A percentile compares a stretch with the other conserved stretches of the same genome.
Conservation (phyloP, 2,329 filamentous ascomycete genomes). For the Penicillium sp. region DNA sequence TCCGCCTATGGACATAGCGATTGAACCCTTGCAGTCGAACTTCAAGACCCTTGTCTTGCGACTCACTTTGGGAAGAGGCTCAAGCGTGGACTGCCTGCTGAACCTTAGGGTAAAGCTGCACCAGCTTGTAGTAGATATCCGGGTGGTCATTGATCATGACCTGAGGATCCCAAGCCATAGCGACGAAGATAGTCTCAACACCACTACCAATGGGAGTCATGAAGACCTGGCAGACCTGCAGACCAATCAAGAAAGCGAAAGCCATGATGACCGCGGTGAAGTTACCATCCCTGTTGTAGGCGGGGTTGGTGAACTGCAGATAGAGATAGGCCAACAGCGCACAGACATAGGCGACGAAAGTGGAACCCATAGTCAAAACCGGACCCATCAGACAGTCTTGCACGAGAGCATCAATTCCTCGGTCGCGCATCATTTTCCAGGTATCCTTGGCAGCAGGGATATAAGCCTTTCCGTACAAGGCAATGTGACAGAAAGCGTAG, state of each 20-base stretch:
- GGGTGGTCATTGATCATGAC: constrained; percentile 78
- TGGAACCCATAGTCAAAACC: constrained; percentile 71
- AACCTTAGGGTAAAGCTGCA: constrained; percentile 78
- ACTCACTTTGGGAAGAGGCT: not conserved
- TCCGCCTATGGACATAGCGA: not conserved
- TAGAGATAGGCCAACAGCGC: constrained; percentile 85
- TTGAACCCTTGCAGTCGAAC: not conserved
- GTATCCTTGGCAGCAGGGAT: constrained; percentile 84
- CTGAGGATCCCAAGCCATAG: constrained; percentile 62
- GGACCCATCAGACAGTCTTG: constrained; percentile 83
- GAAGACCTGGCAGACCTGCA: constrained; percentile 88
- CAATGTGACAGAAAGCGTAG: constrained; percentile 90
- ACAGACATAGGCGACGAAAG: constrained; percentile 81
- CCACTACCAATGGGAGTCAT: constrained; percentile 84
- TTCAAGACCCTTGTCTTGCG: not conserved
- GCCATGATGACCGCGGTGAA: constrained; percentile 79
- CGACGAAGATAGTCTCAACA: constrained; percentile 90
- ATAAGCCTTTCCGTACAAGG: constrained; percentile 87
- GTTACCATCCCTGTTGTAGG: constrained; percentile 66
- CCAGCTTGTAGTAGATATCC: constrained; percentile 76
- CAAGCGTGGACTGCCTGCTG: constrained; percentile 73
- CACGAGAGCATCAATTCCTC: constrained; percentile 84
- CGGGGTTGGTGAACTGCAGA: constrained; percentile 74
- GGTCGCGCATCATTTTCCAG: constrained; percentile 87
- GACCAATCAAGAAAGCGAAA: constrained; percentile 82